Conservation (phyloP, 495 filamentous ascomycete genomes). For the Annulohypoxylon maeteangense region DNA sequence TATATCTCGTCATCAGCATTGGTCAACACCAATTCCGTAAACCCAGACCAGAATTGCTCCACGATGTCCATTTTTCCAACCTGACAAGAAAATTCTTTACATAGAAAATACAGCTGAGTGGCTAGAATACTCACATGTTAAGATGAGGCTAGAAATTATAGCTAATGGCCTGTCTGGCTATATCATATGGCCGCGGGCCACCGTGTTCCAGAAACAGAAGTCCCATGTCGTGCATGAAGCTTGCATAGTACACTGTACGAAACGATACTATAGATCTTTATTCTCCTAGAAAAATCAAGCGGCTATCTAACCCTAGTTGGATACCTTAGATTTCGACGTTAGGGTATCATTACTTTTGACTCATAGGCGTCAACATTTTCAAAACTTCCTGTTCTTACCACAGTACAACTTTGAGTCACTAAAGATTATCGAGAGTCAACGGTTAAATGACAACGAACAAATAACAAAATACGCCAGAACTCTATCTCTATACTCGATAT, state of each 20-base stretch:
- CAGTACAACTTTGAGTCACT: neutral
- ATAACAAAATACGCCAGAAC: neutral
- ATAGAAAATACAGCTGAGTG: slow-evolving; percentile 12
- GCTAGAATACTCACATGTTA: slow-evolving; percentile 15
- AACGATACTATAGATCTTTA: slow-evolving; percentile 1
- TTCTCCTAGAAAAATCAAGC: slow-evolving; percentile 7
- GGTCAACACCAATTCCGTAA: slow-evolving; percentile 22
- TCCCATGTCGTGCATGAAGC: slow-evolving; percentile 25
- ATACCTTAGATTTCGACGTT: slow-evolving; percentile 2
- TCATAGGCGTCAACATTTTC: neutral
- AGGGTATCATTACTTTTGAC: neutral
- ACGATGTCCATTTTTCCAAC: slow-evolving; percentile 20
- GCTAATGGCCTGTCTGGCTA: slow-evolving; percentile 6
- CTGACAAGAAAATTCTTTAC: slow-evolving; percentile 20
- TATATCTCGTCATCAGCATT: slow-evolving; percentile 15
- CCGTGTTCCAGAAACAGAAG: slow-evolving; percentile 20
- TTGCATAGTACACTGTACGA: slow-evolving; percentile 20
- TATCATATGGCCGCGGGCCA: slow-evolving; percentile 16
- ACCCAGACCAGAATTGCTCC: slow-evolving; percentile 15
- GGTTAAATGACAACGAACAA: neutral
- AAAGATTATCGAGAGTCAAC: slow-evolving; percentile 11
- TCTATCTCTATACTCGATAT: neutral
- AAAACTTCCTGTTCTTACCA: neutral
- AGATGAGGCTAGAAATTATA: slow-evolving; percentile 22
- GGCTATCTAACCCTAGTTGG: slow-evolving; percentile 1